Evolutionary conservation across 2,329 filamentous ascomycete genomes (phyloP), one percentile per base, ranked within the genome.

Genomic region (Apiospora koreana): DNA sequence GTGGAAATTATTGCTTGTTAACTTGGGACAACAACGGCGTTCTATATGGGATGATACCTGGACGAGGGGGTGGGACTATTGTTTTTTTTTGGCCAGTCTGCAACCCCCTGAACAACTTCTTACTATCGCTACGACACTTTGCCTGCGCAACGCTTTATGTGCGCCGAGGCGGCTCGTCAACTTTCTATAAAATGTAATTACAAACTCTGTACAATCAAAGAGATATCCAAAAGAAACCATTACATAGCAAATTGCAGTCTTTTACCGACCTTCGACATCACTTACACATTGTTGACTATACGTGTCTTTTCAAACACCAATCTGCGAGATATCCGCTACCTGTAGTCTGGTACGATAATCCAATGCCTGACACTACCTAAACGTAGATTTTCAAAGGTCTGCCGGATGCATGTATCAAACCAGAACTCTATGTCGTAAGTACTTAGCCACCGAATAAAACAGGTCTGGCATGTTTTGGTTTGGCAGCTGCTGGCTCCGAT

Each of bases 11-110:
- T 35, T 46, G 42, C 65, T 46, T 46, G 14, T 16, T 4, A 67
- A 31, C 16, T 67, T 46, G 65, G 65, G 45, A 46, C 64, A 66
- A 67, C 65, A 46, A 68, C 66, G 66, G 66, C 66, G 66, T 68
- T 68, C 45, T 54, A 48, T 25, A 38, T 54, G 43, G 45, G 35
- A 68, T 48, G 66, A 68, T 68, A 68, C 66, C 66, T 68, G 66
- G 66, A 45, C 45, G 25, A 43, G 43, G 50, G 50, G 28, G 23
- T 23, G 65, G 65, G 65, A 67, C 16, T 35, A 16, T 43, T 43
- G 41, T 43, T 18, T 50, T 67, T 58, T 43, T 18, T 50, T 67
- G 35, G 50, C 28, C 31, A 18, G 54, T 62, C 54, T 62, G 21
- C 31, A 9, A 62, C 54, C 54, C 54, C 54, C 54, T 62, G 54